Evolutionary conservation across 352 stramenopile species (phyloP), one percentile per base, ranked within the genome.

Genomic region (Peronosclerospora sorghi): DNA sequence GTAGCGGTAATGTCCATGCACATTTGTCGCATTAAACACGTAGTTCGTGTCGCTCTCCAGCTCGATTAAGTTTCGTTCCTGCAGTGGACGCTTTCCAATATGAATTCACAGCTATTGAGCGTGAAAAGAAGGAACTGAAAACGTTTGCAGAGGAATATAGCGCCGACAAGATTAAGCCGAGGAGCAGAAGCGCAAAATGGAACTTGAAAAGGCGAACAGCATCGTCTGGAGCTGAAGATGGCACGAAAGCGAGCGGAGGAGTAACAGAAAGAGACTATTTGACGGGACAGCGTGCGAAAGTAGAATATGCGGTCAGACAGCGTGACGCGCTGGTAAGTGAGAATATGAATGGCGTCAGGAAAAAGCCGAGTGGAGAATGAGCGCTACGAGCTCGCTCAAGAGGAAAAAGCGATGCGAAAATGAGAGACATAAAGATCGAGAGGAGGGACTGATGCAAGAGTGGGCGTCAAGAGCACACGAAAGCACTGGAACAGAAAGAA

Each of bases 101-200:
- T 10, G 71, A 83, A n/a, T 73, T 62, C 29, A 74, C 60, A 0
- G 58, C 74, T n/a, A 62, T 90, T 14, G 66, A 83, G 39, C 62
- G 62, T 0, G 78, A 91, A 41, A 83, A 81, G 32, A 56, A 57
- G 17, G 68, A 82, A 27, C 46, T 90, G 1, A 46, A 5, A 70
- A 74, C n/a, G n/a, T n/a, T n/a, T n/a, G 32, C 73, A 86, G 12
- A 49, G 53, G 1, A 62, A 79, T 8, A 65, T 73, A 49, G 65
- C 51, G 26, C 59, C 54, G 63, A 5, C 70, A 85, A 27, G 61
- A 67, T 15, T 58, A 81, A 41, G 59, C 62, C 5, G 75, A 86
- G 23, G 74, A 87, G 41, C 41, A 56, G 9, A 54, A 57, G 28
- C 59, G 73, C 4, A 54, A 47, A 5, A 59, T 68, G 20, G 73